Evolutionary conservation across 106 monocot species (phyloP), one percentile per base, ranked within the genome.

Genomic region (Acorus calamus): DNA sequence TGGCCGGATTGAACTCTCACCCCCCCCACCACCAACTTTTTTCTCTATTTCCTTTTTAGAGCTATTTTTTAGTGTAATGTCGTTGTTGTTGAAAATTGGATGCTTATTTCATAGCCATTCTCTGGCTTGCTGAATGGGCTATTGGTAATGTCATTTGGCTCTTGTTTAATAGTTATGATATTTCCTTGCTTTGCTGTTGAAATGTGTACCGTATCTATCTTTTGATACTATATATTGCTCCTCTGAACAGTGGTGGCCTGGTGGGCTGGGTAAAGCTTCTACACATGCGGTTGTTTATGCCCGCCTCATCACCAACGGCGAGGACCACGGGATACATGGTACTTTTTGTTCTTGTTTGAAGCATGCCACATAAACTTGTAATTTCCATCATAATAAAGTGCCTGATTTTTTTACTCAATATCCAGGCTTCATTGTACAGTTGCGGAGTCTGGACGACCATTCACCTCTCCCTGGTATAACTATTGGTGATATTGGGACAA

Each of bases 261-360:
- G 96, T 72, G 96, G 91, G 14, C 75, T 98, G 60, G 96, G 96
- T 3, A 98, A 98, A 75, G 66, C 70, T 56, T 91, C 96, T 56
- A 98, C 96, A 49, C 96, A 98, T 86, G 96, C 83, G 54, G 63
- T 83, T 76, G 76, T 92, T 65, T 98, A 80, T 79, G 96, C 91
- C 14, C 91, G 82, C 53, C 81, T 98, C 11, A 81, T 92, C 10
- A 83, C 80, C 10, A 80, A 88, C 50, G 88, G 91, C 44, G 62
- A 83, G 61, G 91, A 92, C 53, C 71, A 88, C 76, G 96, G 96
- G 55, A 67, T 98, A 28, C 80, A 98, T 78, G 96, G 96, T 98
- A 83, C 49, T 28, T 67, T 11, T 58, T 57, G 28, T 28, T 28
- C 28, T 28, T 28, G 28, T 28, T 28, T 28, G 28, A 28, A 28